A percentile compares a stretch with the other conserved stretches of the same genome.
phyloP scores from a whole-genome alignment of 1,139 yeast genomes.

The Hemisphaericaspora lyxosophila region DNA sequence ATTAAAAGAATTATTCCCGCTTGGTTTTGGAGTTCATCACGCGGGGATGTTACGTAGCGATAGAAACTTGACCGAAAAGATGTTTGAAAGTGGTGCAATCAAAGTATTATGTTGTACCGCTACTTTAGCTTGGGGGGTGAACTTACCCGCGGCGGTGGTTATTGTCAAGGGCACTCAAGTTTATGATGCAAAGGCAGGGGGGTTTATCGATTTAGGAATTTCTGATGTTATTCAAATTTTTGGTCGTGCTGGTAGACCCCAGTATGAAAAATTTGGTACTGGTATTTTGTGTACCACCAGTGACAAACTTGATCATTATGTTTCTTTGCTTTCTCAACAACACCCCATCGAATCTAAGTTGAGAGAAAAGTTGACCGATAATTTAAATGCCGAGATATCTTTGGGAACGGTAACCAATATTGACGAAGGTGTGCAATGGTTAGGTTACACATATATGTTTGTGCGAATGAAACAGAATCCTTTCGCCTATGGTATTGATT shows the following conservation, averaged over 20 bases:
- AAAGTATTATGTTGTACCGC: slow-evolving; percentile 95
- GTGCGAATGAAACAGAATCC: slow-evolving; percentile 96
- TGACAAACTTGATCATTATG: slow-evolving; percentile 82
- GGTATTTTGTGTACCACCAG: slow-evolving; percentile 86
- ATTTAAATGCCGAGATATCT: slow-evolving; percentile 92
- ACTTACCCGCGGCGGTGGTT: slow-evolving; percentile 96
- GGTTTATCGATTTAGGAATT: slow-evolving; percentile 87
- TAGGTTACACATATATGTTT: slow-evolving; percentile 91
- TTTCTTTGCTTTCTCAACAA: slow-evolving; percentile 85
- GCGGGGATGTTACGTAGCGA: slow-evolving; percentile 96
- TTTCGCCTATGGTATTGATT: slow-evolving; percentile 86
- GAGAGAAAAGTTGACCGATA: slow-evolving; percentile 78
- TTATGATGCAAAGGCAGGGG: slow-evolving; percentile 93
- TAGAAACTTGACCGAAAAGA: slow-evolving; percentile 82
- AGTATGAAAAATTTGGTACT: slow-evolving; percentile 87
- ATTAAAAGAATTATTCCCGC: slow-evolving; percentile 71
- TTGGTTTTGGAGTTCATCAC: slow-evolving; percentile 93
- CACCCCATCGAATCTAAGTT: slow-evolving; percentile 93
- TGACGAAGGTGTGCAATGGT: slow-evolving; percentile 94
- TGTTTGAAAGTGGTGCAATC: slow-evolving; percentile 83
- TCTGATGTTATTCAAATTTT: slow-evolving; percentile 97
- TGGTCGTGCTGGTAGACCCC: slow-evolving; percentile 99
- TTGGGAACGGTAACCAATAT: slow-evolving; percentile 93
- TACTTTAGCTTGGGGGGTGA: slow-evolving; percentile 99
- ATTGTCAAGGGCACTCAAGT: slow-evolving; percentile 95